Percentiles rank a stretch among this genome's conserved stretches.
Conservation (phyloP, 306 rosid species). For the Notholithocarpus densiflorus region DNA sequence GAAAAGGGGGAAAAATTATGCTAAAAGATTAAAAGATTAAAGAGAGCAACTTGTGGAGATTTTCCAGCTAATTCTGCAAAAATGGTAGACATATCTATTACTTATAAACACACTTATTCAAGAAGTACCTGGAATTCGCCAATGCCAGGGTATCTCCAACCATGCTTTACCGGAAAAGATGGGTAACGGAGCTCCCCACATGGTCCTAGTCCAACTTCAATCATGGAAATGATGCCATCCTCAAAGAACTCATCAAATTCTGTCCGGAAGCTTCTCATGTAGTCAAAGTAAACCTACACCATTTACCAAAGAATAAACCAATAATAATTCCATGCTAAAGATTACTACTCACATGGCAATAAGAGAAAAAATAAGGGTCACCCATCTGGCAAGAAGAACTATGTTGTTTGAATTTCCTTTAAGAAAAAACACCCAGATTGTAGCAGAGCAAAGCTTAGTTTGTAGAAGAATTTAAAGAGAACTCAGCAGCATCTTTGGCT, state of each 20-base stretch:
- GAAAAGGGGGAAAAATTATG: not conserved
- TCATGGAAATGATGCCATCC: slow-evolving; percentile 68
- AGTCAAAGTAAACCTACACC: slow-evolving; percentile 88
- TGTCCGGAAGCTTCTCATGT: slow-evolving; percentile 96
- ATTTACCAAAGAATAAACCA: slow-evolving; percentile 12
- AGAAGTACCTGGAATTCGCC: slow-evolving; percentile 94
- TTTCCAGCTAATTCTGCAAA: slow-evolving; percentile 13
- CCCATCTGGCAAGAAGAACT: not conserved
- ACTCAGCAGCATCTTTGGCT: not conserved
- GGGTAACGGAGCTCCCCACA: slow-evolving; percentile 96
- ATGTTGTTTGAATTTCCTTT: not conserved
- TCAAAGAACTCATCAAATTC: slow-evolving; percentile 83
- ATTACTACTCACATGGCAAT: not conserved
- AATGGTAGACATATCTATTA: slow-evolving; percentile 8
- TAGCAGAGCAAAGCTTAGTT: not conserved
- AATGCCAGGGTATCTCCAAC: slow-evolving; percentile 98
- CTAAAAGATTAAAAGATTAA: slow-evolving; percentile 1
- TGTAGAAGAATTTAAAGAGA: not conserved
- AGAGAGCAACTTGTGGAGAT: slow-evolving; percentile 10
- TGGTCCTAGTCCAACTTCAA: slow-evolving; percentile 97
- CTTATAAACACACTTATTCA: slow-evolving; percentile 1
- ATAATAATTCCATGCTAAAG: not conserved
- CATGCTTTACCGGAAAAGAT: slow-evolving; percentile 93
- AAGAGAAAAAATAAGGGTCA: not conserved
- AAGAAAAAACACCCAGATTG: not conserved